Evolutionary conservation across 192 early-diverging fungal species (phyloP).

Genomic region (Podila epigama): DNA sequence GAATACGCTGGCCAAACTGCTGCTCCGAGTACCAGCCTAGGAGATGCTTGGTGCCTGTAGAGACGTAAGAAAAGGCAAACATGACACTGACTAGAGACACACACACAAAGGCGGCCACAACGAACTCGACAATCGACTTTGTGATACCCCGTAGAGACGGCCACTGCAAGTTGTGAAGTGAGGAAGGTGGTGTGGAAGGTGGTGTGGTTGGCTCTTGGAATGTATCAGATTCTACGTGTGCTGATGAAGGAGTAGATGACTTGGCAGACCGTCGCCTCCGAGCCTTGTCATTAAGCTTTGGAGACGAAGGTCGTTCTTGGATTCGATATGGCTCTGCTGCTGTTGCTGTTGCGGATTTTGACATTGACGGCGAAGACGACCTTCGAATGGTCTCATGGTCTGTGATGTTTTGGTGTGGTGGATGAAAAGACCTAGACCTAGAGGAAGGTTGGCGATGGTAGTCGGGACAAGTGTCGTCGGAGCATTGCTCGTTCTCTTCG

Average conservation of each 20-base stretch:
- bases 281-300: background rate
- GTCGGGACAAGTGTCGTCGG: background rate
- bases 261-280: background rate
- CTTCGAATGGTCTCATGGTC: too few relatives aligned
- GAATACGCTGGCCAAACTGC: conserved; percentile 38
- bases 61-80: conserved; percentile 38
- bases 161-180: background rate
- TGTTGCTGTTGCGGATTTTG: background rate
- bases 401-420: too few relatives aligned
- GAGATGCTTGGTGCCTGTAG: conserved; percentile 25
- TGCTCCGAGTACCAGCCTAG: conserved; percentile 45
- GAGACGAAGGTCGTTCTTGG: background rate
- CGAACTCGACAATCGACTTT: conserved; percentile 23
- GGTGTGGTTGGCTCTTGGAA: background rate
- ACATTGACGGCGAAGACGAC: too few relatives aligned
- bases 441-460: background rate
- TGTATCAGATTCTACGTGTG: too few relatives aligned
- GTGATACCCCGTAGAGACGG: conserved; percentile 16
- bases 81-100: conserved; percentile 21
- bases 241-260: background rate
- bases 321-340: background rate
- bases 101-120: conserved; percentile 26
- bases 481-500: background rate
- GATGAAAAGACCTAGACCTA: too few relatives aligned
- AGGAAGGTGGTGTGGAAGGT: background rate